Percentiles rank a stretch among this genome's conserved stretches.
These are phyloP conservation scores for Colletotrichum tropicicola DNA, from an alignment of 2,329 filamentous ascomycete species.

Conservation along the genomic window DNA sequence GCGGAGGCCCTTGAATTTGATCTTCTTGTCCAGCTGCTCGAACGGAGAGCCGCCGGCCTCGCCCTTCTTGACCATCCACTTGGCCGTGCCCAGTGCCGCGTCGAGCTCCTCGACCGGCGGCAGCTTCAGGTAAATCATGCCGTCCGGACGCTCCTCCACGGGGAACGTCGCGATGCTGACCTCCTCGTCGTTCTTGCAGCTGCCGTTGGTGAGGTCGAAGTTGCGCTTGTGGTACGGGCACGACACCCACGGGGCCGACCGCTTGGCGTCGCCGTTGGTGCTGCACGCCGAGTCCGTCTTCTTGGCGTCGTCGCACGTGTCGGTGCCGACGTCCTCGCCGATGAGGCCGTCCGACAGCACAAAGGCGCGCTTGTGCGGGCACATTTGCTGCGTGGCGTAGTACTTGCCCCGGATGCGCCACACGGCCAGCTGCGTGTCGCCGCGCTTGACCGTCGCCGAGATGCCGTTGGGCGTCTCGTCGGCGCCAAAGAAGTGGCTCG, in stretches of 20 bases:
- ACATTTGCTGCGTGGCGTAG: slow-evolving; percentile 94
- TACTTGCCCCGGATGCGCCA: slow-evolving; percentile 84
- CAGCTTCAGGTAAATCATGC: slow-evolving; percentile 81
- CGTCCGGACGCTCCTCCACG: slow-evolving; percentile 76
- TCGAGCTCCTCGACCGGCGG: slow-evolving; percentile 86
- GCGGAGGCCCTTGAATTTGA: slow-evolving; percentile 52
- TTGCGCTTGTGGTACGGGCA: slow-evolving; percentile 93
- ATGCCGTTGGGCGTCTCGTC: slow-evolving; percentile 75
- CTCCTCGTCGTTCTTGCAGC: slow-evolving; percentile 77
- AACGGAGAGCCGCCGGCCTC: slow-evolving; percentile 59
- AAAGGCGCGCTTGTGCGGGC: slow-evolving; percentile 90
- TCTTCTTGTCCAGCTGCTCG: slow-evolving; percentile 56
- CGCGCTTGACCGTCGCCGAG: slow-evolving; percentile 81
- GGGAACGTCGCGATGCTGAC: slow-evolving; percentile 86
- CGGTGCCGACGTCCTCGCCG: slow-evolving; percentile 64
- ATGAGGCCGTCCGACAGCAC: slow-evolving; percentile 88
- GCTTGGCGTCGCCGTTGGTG: slow-evolving; percentile 40
- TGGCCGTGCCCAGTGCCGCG: slow-evolving; percentile 77
- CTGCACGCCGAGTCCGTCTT: slow-evolving; percentile 37
- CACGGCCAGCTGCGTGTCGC: slow-evolving; percentile 88
- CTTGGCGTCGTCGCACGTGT: slow-evolving; percentile 44
- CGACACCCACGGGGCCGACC: slow-evolving; percentile 74
- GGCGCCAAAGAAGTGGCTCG: slow-evolving; percentile 71
- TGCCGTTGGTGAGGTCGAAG: slow-evolving; percentile 77
- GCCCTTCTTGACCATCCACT: slow-evolving; percentile 80